phyloP scores from a whole-genome alignment of 2,329 filamentous ascomycete genomes.

The Dothidotthia symphoricarpi region DNA sequence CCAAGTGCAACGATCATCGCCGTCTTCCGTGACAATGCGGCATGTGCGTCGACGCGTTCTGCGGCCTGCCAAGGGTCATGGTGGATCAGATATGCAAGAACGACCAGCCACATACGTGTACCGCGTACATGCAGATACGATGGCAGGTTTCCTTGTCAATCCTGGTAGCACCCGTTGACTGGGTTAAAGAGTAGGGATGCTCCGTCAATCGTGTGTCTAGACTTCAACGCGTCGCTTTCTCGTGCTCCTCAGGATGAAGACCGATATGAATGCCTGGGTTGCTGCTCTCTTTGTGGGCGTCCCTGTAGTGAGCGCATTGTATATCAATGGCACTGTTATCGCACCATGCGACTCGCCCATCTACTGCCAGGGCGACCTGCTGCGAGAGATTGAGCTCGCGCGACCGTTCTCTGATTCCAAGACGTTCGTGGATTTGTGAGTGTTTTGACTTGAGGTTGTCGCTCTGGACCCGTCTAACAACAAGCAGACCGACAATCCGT shows the following conservation, averaged over 20 bases:
- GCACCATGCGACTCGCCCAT: conserved; percentile 67
- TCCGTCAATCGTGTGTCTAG: too few relatives aligned
- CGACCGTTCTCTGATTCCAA: conserved; percentile 66
- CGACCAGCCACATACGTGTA: conserved; percentile 25
- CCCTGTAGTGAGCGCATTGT: conserved; percentile 48
- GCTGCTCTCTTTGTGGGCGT: conserved; percentile 15
- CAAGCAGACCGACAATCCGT: conserved; percentile 57
- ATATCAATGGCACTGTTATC: conserved; percentile 59
- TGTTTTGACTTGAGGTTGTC: conserved; percentile 1
- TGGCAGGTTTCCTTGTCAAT: conserved; percentile 16
- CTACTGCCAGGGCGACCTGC: conserved; percentile 65
- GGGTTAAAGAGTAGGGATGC: conserved; percentile 7
- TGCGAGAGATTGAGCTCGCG: conserved; percentile 62
- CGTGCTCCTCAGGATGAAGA: conserved; percentile 6
- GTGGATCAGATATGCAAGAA: conserved; percentile 3
- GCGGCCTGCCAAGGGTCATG: conserved; percentile 5
- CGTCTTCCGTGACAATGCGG: background rate
- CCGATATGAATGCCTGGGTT: conserved; percentile 13
- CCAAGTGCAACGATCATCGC: background rate
- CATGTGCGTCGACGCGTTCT: background rate
- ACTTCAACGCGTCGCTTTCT: too few relatives aligned
- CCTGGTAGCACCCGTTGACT: background rate
- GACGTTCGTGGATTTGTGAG: conserved; percentile 62
- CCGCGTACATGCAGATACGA: conserved; percentile 7
- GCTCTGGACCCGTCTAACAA: conserved; percentile 3